Evolutionary conservation across 805 yeast species (phyloP), one percentile per base, ranked within the genome.

Genomic region (Ogataea sp.): DNA sequence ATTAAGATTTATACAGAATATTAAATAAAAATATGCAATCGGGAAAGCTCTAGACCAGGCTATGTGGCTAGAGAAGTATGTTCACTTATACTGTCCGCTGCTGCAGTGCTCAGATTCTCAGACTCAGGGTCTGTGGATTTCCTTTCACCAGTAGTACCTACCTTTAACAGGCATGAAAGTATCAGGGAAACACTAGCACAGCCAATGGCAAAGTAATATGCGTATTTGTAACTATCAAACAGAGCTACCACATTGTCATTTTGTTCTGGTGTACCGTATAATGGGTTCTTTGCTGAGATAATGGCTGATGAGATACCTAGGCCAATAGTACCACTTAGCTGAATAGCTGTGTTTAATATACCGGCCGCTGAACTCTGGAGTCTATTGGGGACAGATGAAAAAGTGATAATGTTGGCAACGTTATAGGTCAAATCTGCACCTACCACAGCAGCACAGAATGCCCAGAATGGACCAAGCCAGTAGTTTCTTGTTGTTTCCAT

Each of bases 341-440:
- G 67, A 15, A 54, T 38, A 30, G 60, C 42, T 2, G 70, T 67
- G 43, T 61, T 67, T 43, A 67, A 62, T 5, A 64, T 50, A 5
- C 71, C 71, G 6, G 65, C 61, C 1, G 70, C 72, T 3, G 66
- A 46, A 16, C 66, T 59, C 39, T 64, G 70, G 6, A 58, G 47
- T 20, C 49, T 43, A 20, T 45, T 37, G 5, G 58, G 44, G 6
- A 68, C 72, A 0, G 65, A 46, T 5, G 58, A 50, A 25, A 64
- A 47, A 2, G 69, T 54, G 25, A 64, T 62, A 55, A 65, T 40
- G 36, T 59, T 67, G 35, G 59, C 61, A 5, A 68, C 67, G 40
- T 68, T 68, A 45, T 58, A 68, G 9, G 61, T 45, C 11, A 68
- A 46, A 44, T 68, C 73, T 2, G 69, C 68, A 6, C 71, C 71